Base-by-base conservation (phyloP, 495 filamentous ascomycete species). In the Annulohypoxylon nitens region DNA sequence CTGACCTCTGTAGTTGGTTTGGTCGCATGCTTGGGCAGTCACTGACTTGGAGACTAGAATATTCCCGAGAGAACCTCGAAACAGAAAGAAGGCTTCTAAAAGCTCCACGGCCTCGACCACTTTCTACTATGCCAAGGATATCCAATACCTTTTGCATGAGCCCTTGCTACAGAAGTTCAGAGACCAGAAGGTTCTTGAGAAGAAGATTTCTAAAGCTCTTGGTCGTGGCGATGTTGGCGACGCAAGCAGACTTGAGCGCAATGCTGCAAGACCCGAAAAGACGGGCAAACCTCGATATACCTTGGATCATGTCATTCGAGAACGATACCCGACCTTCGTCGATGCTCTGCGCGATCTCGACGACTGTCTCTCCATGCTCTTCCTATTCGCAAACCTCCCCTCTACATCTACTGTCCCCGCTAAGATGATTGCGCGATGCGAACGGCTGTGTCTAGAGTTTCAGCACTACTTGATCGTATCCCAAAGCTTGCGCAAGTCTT, bases 41-140 rank as follows among this genome's bases (percentile, higher is more conserved):
- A 11, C 51, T 66, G 47, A 67, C 8, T 8, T 50, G 2, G 7
- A 9, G 5, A 30, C 30, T 33, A 78, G 96, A 75, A 98, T 99
- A 70, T 98, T 98, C 81, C 96, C 96, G 67, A 90, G 96, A 79
- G 97, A 99, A 84, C 96, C 96, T 41, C 88, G 96, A 63, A 97
- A 90, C 81, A 97, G 94, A 88, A 98, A 96, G 85, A 97, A 97
- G 87, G 96, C 91, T 48, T 93, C 93, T 75, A 98, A 97, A 82
- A 92, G 92, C 61, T 88, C 93, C 50, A 98, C 93, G 2, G 89
- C 91, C 43, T 92, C 90, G 50, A 98, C 96, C 14, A 98, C 97
- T 66, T 99, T 97, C 85, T 99, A 99, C 88, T 99, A 99, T 85
- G 93, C 95, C 75, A 97, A 96, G 85, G 96, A 99, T 79, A 97